Percentiles rank a stretch among this genome's conserved stretches.
Evolutionary conservation across 352 stramenopile genomes (phyloP).

Genomic region (Phytophthora lateralis): DNA sequence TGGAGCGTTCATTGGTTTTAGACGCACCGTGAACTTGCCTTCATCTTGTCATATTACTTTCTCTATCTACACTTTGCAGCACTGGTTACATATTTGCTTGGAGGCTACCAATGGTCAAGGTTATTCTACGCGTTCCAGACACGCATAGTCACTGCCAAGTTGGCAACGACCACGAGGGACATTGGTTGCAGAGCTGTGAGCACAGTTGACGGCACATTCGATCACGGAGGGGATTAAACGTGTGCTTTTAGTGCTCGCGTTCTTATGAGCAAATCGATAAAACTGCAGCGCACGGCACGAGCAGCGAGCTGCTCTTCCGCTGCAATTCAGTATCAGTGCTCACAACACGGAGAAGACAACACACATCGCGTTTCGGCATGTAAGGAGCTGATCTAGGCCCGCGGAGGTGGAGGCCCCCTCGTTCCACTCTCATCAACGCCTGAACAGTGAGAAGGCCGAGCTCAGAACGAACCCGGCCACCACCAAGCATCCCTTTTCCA

Average conservation of each 20-base stretch:
- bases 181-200: slow-evolving; percentile 44
- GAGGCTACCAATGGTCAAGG: too few relatives aligned
- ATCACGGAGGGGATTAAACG: slow-evolving; percentile 73
- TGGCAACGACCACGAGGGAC: too few relatives aligned
- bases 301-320: slow-evolving; percentile 35
- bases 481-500: slow-evolving; percentile 82
- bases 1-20: too few relatives aligned
- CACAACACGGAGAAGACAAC: slow-evolving; percentile 3
- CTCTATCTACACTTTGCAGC: too few relatives aligned
- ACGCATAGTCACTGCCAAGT: background rate
- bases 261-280: slow-evolving; percentile 84
- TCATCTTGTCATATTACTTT: background rate
- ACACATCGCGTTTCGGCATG: slow-evolving; percentile 31
- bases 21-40: background rate
- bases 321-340: slow-evolving; percentile 88
- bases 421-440: slow-evolving; percentile 84
- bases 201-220: slow-evolving; percentile 88
- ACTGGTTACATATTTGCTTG: too few relatives aligned
- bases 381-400: slow-evolving; percentile 85
- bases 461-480: slow-evolving; percentile 72
- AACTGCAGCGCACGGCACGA: slow-evolving; percentile 71
- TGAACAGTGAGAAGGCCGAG: slow-evolving; percentile 55
- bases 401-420: slow-evolving; percentile 30
- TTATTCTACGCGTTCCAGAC: too few relatives aligned
- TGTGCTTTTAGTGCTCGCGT: slow-evolving; percentile 90